These are phyloP conservation scores for Rubroboletus satanas DNA, from an alignment of 768 basidiomycete species.

Conservation along the genomic window DNA sequence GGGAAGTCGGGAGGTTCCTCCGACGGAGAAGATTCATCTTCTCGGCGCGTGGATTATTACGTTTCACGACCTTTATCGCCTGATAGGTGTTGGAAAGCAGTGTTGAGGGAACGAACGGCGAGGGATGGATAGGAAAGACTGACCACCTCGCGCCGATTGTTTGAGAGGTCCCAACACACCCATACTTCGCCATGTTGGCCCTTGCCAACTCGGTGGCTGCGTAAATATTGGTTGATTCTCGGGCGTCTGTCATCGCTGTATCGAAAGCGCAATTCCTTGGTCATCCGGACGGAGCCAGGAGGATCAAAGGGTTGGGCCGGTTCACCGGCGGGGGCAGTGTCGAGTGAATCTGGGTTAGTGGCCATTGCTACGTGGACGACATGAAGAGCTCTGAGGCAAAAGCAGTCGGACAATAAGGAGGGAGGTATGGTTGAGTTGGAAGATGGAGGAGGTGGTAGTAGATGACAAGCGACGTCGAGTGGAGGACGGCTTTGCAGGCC, in stretches of 20 bases:
- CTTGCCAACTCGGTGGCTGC: slow-evolving; percentile 71
- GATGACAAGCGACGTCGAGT: slow-evolving; percentile 19
- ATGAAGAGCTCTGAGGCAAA: slow-evolving; percentile 20
- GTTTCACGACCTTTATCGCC: slow-evolving; percentile 78
- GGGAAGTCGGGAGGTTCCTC: slow-evolving; percentile 40
- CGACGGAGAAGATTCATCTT: slow-evolving; percentile 54
- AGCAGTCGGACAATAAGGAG: slow-evolving; percentile 9
- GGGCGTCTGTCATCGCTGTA: slow-evolving; percentile 39
- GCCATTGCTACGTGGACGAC: slow-evolving; percentile 26
- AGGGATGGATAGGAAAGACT: slow-evolving; percentile 23
- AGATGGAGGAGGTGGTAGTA: slow-evolving; percentile 19
- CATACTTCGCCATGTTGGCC: slow-evolving; percentile 92
- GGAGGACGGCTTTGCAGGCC: slow-evolving; percentile 12
- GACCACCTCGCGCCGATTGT: slow-evolving; percentile 47
- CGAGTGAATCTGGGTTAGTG: slow-evolving; percentile 23
- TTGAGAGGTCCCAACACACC: slow-evolving; percentile 55
- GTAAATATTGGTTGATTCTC: slow-evolving; percentile 84
- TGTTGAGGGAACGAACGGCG: slow-evolving; percentile 1
- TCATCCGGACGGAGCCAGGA: slow-evolving; percentile 47
- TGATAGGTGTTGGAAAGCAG: slow-evolving; percentile 28
- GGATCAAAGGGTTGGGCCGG: slow-evolving; percentile 36
- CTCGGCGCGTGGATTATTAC: slow-evolving; percentile 68
- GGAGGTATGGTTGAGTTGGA: slow-evolving; percentile 27
- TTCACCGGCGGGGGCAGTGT: slow-evolving; percentile 35
- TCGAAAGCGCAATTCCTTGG: slow-evolving; percentile 40